phyloP scores from a whole-genome alignment of 225 moss, liverwort and hornwort species.

The Straminergon stramineum region DNA sequence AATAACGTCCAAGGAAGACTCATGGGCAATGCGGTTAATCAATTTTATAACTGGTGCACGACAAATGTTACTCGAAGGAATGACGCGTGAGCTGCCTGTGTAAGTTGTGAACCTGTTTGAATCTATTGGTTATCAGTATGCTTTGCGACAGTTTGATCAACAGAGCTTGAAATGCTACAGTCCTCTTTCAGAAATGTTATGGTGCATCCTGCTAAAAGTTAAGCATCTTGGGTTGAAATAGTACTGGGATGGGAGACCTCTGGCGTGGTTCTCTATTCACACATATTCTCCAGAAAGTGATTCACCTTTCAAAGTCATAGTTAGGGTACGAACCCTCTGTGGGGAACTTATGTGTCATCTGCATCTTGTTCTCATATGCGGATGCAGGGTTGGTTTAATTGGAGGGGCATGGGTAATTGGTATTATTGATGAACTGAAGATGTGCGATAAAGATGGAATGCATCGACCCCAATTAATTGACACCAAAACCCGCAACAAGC shows the following conservation, averaged over 20 bases:
- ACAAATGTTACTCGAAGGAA: constrained; percentile 70
- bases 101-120: constrained; percentile 21
- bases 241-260: neutral
- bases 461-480: constrained; percentile 79
- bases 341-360: neutral
- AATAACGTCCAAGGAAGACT: constrained; percentile 77
- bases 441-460: constrained; percentile 59
- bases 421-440: constrained; percentile 88
- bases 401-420: constrained; percentile 86
- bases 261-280: neutral
- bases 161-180: neutral
- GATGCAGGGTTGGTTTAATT: constrained; percentile 68
- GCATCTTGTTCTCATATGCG: neutral
- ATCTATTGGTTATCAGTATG: neutral
- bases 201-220: neutral
- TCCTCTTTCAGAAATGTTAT: neutral
- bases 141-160: neutral
- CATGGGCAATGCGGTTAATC: constrained; percentile 76
- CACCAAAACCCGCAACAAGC: constrained; percentile 83
- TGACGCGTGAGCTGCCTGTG: constrained; percentile 97
- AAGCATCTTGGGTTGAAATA: neutral
- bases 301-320: neutral
- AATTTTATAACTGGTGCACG: constrained; percentile 87
- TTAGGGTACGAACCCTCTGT: neutral
- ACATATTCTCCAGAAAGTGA: neutral